Evolutionary conservation across 257 asterid species (phyloP).

Genomic region (Paulownia fortunei): DNA sequence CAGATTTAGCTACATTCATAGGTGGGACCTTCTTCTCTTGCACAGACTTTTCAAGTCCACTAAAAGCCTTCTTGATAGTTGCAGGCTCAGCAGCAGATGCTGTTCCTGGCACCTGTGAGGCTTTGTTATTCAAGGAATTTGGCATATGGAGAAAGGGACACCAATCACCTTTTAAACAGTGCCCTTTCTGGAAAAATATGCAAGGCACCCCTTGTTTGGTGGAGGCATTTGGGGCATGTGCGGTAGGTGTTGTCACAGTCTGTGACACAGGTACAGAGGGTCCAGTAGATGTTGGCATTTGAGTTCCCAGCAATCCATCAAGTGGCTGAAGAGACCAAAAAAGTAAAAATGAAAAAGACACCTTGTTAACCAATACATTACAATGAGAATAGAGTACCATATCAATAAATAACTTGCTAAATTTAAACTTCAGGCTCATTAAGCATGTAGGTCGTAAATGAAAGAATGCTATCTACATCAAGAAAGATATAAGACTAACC

Average conservation of each 20-base stretch:
- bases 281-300: constrained; percentile 56
- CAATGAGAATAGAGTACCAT: neutral
- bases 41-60: constrained; percentile 46
- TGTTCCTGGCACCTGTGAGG: constrained; percentile 37
- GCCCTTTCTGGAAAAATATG: constrained; percentile 77
- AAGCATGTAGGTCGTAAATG: neutral
- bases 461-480: constrained; percentile 2
- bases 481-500: constrained; percentile 52
- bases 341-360: neutral
- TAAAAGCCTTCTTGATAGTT: constrained; percentile 36
- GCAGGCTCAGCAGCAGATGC: constrained; percentile 45
- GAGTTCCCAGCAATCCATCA: constrained; percentile 72
- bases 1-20: constrained; percentile 41
- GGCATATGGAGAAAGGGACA: constrained; percentile 80
- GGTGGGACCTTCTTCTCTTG: constrained; percentile 49
- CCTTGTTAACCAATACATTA: neutral
- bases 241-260: constrained; percentile 43
- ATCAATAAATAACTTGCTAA: neutral
- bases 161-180: constrained; percentile 86
- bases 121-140: constrained; percentile 53
- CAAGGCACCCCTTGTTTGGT: constrained; percentile 73
- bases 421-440: neutral
- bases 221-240: constrained; percentile 51
- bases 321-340: constrained; percentile 64
- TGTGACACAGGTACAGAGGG: constrained; percentile 51